These are phyloP conservation scores for Camillea tinctor DNA, from an alignment of 2,329 filamentous ascomycete species.

Conservation along the genomic window DNA sequence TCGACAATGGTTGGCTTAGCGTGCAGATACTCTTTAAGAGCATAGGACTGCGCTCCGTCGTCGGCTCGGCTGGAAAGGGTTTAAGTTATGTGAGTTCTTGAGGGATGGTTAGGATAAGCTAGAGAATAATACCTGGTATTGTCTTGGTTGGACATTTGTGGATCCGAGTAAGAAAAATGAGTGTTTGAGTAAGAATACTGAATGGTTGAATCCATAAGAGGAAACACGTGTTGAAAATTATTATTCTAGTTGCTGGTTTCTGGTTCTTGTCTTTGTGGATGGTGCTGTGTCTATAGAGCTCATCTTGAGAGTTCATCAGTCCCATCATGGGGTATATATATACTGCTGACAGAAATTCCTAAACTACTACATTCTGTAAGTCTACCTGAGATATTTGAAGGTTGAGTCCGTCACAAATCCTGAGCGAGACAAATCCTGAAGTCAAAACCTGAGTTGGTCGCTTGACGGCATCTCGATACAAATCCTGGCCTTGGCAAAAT, in stretches of 20 bases:
- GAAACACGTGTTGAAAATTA: not conserved
- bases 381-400: too few relatives aligned
- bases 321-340: not conserved
- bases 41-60: not conserved
- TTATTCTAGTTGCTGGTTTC: not conserved
- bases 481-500: too few relatives aligned
- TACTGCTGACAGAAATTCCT: not conserved
- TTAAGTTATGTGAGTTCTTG: not conserved
- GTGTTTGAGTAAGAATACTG: not conserved
- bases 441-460: too few relatives aligned
- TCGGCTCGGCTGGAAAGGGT: not conserved
- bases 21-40: not conserved
- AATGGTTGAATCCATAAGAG: not conserved
- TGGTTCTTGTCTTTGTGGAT: not conserved
- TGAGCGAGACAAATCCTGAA: too few relatives aligned
- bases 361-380: too few relatives aligned
- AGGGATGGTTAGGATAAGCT: not conserved
- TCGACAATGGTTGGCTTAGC: not conserved
- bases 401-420: too few relatives aligned
- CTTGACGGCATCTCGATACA: too few relatives aligned
- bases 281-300: not conserved
- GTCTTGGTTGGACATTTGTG: not conserved
- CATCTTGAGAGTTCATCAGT: not conserved
- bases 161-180: not conserved
- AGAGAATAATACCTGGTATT: not conserved